phyloP scores from a whole-genome alignment of 2,329 filamentous ascomycete genomes.

The Botryosphaeria dothidea region DNA sequence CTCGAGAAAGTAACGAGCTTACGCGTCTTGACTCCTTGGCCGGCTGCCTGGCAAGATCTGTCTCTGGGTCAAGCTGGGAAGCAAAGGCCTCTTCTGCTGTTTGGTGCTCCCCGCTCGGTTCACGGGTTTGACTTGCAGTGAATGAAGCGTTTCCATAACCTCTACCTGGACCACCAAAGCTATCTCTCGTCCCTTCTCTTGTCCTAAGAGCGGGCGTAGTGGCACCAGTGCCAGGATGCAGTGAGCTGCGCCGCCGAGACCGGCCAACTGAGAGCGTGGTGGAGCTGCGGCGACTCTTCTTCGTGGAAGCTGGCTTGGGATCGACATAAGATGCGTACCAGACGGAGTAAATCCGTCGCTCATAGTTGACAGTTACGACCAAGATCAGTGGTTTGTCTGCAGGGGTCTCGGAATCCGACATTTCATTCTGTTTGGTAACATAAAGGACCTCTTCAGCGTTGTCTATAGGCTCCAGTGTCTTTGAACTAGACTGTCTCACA shows the following conservation, averaged over 20 bases:
- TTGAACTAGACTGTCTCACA: conserved; percentile 34
- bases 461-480: conserved; percentile 63
- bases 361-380: conserved; percentile 77
- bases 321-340: conserved; percentile 82
- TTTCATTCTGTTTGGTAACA: conserved; percentile 67
- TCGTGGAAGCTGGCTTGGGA: conserved; percentile 55
- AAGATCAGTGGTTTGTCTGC: conserved; percentile 59
- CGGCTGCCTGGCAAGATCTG: conserved; percentile 51
- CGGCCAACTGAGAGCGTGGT: conserved; percentile 35
- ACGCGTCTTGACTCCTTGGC: conserved; percentile 72
- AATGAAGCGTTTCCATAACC: conserved; percentile 45
- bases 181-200: conserved; percentile 72
- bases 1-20: conserved; percentile 85
- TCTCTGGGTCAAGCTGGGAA: conserved; percentile 52
- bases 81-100: conserved; percentile 50
- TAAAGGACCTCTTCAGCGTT: conserved; percentile 81
- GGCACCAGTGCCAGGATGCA: conserved; percentile 61
- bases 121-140: conserved; percentile 30
- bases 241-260: conserved; percentile 65
- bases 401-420: conserved; percentile 47
- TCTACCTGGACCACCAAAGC: conserved; percentile 62
- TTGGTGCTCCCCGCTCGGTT: conserved; percentile 34
- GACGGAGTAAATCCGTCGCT: conserved; percentile 75
- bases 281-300: conserved; percentile 36
- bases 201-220: conserved; percentile 68